Conservation (phyloP, 2,329 filamentous ascomycete species). For the Aureobasidium sp. region DNA sequence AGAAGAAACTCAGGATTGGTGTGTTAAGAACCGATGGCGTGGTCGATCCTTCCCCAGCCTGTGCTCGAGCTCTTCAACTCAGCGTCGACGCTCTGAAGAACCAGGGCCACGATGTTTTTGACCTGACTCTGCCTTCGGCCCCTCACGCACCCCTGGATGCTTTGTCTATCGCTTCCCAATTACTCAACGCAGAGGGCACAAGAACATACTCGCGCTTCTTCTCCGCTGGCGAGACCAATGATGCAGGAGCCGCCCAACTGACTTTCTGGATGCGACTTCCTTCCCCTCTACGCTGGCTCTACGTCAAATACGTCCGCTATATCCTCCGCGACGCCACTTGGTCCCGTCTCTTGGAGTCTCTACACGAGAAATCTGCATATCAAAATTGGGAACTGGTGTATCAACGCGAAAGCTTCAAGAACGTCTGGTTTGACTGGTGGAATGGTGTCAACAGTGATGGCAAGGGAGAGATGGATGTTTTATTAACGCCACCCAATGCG, state of each 20-base stretch:
- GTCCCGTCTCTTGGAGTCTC: conserved; percentile 68
- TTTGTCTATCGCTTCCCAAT: conserved; percentile 66
- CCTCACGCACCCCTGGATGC: conserved; percentile 58
- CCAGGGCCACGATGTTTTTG: conserved; percentile 68
- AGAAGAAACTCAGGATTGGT: conserved; percentile 63
- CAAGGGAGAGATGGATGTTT: conserved; percentile 55
- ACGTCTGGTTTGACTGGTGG: conserved; percentile 81
- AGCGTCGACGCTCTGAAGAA: conserved; percentile 61
- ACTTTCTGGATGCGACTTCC: conserved; percentile 66
- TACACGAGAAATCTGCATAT: conserved; percentile 64
- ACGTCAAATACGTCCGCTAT: conserved; percentile 86
- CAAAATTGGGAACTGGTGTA: conserved; percentile 79
- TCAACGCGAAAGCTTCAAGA: conserved; percentile 69
- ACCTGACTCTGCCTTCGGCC: conserved; percentile 60
- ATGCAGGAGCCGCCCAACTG: conserved; percentile 70
- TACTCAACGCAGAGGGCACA: conserved; percentile 81
- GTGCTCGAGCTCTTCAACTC: conserved; percentile 65
- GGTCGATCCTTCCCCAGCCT: conserved; percentile 80
- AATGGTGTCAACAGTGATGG: conserved; percentile 37
- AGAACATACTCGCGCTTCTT: conserved; percentile 72
- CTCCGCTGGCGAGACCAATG: conserved; percentile 69
- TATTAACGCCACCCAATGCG: conserved; percentile 80
- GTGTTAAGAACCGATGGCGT: conserved; percentile 67
- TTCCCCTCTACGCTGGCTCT: conserved; percentile 69
- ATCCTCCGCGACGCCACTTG: conserved; percentile 67